Percentiles rank a stretch among this genome's conserved stretches.
Conservation (phyloP, 2,329 filamentous ascomycete genomes). For the Colletotrichum eleusines region DNA sequence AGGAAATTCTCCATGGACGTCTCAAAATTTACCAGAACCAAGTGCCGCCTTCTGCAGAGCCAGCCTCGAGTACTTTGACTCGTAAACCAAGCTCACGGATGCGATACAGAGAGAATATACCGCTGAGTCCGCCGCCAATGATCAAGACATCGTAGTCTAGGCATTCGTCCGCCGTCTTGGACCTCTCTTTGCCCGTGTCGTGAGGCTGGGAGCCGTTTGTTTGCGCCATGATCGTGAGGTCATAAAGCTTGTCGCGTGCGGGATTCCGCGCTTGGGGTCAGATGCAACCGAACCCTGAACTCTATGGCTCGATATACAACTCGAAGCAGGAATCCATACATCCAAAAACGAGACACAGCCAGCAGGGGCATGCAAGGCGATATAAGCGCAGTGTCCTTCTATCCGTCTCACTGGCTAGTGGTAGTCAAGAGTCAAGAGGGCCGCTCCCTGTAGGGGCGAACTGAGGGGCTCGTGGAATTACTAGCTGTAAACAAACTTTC, state of each 20-base stretch:
- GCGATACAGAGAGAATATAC: conserved; percentile 56
- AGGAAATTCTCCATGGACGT: background rate
- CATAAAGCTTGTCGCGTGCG: background rate
- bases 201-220: conserved; percentile 3
- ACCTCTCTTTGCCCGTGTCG: background rate
- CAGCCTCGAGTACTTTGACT: conserved; percentile 55
- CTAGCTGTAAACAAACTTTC: background rate
- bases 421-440: no score
- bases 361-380: background rate
- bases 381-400: background rate
- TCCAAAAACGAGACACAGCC: background rate
- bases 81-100: conserved; percentile 54
- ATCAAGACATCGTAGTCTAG: conserved; percentile 54
- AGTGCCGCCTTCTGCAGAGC: conserved; percentile 57
- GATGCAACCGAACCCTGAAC: background rate
- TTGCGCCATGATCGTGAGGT: background rate
- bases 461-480: conserved; percentile 20
- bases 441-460: background rate
- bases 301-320: no score
- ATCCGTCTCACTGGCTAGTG: background rate
- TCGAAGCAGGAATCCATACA: background rate
- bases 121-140: conserved; percentile 55
- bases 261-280: no score
- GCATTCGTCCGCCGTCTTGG: conserved; percentile 32
- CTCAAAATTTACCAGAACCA: conserved; percentile 56